Base-by-base conservation (phyloP, 148 eudicot species). In the Silene uniflora region DNA sequence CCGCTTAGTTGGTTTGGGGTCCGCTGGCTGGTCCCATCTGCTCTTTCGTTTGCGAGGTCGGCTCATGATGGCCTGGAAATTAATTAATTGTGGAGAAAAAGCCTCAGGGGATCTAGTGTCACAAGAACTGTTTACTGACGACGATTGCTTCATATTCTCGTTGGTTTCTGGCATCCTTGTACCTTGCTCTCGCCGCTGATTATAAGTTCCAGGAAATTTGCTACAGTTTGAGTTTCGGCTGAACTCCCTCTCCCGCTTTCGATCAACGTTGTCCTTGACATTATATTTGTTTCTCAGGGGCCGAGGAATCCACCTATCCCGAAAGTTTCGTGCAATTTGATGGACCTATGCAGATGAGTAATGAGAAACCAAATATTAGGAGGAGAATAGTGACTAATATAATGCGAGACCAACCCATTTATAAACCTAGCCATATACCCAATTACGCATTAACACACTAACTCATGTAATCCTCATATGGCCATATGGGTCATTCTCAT, bases 291-390 rank as follows among this genome's bases (percentile, higher is more conserved):
- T 89, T 68, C 91, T 88, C 42, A 79, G 25, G 72, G 70, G 74
- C 76, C 89, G 76, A 56, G 88, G 97, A 70, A 95, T 89, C 92
- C 93, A 91, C 84, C 78, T 84, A 73, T 92, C 93, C 23, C 98
- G 89, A 70, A 95, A 94, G 78, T 78, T 90, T 21, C 97, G 86
- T 67, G 98, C 96, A 77, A 89, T 95, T 85, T 90, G 91, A 85
- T 95, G 96, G 78, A 95, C 96, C 98, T 95, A 86, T 49, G 19
- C 47, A 47, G 66, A 56, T 78, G 23, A 46, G 79, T 60, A 59
- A 64, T 60, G 69, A 70, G 60, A 72, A 17, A 52, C 56, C 61
- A 55, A 63, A 76, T 44, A 60, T 56, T 56, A 21, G 35, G 29
- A 23, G 58, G 49, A 46, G 18, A 69, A 4, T 21, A 46, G 25